A percentile compares a stretch with the other conserved stretches of the same genome.
phyloP scores from a whole-genome alignment of 2,329 filamentous ascomycete genomes.

The Chrysoporthe austroafricana region DNA sequence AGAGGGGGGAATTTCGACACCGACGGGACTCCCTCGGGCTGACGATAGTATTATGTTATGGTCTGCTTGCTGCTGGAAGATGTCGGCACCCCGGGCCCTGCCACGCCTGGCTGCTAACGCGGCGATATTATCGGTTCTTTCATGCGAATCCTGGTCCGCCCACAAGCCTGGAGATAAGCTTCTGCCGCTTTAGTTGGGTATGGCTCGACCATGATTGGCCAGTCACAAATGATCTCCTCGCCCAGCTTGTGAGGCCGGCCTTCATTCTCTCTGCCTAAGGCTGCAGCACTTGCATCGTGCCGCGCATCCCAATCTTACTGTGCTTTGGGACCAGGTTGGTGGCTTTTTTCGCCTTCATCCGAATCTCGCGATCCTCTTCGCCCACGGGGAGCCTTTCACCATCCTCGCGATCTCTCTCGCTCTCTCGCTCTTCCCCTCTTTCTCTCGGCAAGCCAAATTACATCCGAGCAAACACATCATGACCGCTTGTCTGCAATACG shows the following conservation, averaged over 20 bases:
- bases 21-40: background rate
- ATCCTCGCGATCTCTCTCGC: background rate
- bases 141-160: constrained; percentile 24
- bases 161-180: constrained; percentile 28
- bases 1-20: background rate
- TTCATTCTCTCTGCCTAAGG: constrained; percentile 18
- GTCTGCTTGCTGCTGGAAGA: background rate
- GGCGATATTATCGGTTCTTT: constrained; percentile 25
- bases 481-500: background rate
- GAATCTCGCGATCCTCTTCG: background rate
- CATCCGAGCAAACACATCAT: background rate
- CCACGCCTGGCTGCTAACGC: background rate
- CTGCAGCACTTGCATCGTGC: constrained; percentile 3
- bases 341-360: constrained; percentile 6
- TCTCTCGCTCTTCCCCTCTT: background rate
- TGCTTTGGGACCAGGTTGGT: constrained; percentile 9
- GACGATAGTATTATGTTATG: background rate
- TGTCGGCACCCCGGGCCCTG: background rate
- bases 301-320: constrained; percentile 29
- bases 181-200: constrained; percentile 10
- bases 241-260: constrained; percentile 18
- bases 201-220: constrained; percentile 18
- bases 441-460: background rate
- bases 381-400: constrained; percentile 2
- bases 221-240: constrained; percentile 13